Evolutionary conservation across 345 rosid genomes (phyloP), one percentile per base, ranked within the genome.

Genomic region (Brassica nigra): DNA sequence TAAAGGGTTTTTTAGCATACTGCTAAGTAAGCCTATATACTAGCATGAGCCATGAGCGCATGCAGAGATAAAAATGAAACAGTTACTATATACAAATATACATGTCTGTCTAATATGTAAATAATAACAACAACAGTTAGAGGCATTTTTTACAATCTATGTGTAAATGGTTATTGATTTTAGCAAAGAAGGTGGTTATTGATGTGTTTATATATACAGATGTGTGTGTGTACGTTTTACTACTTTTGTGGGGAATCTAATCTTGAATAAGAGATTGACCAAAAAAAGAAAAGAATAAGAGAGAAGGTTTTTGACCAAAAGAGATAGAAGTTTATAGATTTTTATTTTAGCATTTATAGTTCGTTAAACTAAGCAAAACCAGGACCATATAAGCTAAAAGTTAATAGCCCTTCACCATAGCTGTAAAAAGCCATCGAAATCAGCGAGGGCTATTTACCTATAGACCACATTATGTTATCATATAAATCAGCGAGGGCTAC

Each of bases 351-450:
- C 68, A 47, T 61, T 42, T 47, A 34, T 74, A 27, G 74, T 74
- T 67, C 57, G 68, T 73, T 66, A 79, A 61, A 74, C 74, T 61
- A 73, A 44, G 75, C 69, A 73, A 74, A 74, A 68, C 33, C 70
- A 79, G 81, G 62, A 71, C 73, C 67, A 65, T 78, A 68, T 78
- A 62, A 78, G 81, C 67, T 72, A 78, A 57, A 57, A 78, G 73
- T 36, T 18, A 58, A 55, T 9, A 66, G 52, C 9, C 81, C 61
- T 42, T 65, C 16, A 78, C 29, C 52, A 78, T 72, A 78, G 81
- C 73, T 65, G 68, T 57, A 39, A 39, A 65, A 44, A 59, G 73
- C 73, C 62, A 78, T 66, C 37, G 81, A 78, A 78, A 78, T 71
- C 73, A 78, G 68, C 67, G 81, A 71, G 61, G 67, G 67, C 81